Conservation (phyloP, 2,329 filamentous ascomycete genomes). For the Aspergillus ochraceoroseus region DNA sequence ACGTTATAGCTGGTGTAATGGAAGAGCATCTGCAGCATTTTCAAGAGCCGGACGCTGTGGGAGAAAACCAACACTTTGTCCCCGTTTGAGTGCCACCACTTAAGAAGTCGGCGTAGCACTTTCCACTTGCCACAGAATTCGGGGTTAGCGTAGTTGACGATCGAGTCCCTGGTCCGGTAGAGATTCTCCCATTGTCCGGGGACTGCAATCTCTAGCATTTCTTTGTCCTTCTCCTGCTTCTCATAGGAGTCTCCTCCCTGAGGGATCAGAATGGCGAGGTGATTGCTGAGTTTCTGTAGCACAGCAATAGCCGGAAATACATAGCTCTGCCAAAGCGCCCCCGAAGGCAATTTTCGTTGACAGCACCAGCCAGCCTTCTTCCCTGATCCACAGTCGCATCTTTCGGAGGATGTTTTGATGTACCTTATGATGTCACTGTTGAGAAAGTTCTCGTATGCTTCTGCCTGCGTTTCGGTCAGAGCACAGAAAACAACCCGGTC, state of each 20-base stretch:
- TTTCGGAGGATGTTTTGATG: conserved; percentile 63
- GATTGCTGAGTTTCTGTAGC: conserved; percentile 84
- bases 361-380: conserved; percentile 81
- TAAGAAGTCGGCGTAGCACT: conserved; percentile 76
- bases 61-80: conserved; percentile 96
- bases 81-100: conserved; percentile 82
- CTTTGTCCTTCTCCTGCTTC: conserved; percentile 72
- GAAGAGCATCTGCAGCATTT: conserved; percentile 80
- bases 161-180: conserved; percentile 69
- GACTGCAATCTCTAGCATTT: conserved; percentile 66
- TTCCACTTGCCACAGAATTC: conserved; percentile 98
- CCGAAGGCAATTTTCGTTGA: conserved; percentile 54
- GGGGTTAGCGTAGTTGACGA: conserved; percentile 74
- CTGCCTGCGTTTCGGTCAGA: conserved; percentile 71
- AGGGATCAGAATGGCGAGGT: conserved; percentile 83
- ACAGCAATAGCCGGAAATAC: conserved; percentile 82
- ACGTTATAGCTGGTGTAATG: conserved; percentile 84
- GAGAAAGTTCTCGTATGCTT: conserved; percentile 80
- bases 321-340: conserved; percentile 64
- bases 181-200: conserved; percentile 70
- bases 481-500: conserved; percentile 95
- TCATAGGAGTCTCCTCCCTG: conserved; percentile 58
- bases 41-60: conserved; percentile 78
- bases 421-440: conserved; percentile 63
- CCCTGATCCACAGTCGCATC: conserved; percentile 64